Conservation (phyloP, 805 yeast genomes). For the Ogataea ramenticola region DNA sequence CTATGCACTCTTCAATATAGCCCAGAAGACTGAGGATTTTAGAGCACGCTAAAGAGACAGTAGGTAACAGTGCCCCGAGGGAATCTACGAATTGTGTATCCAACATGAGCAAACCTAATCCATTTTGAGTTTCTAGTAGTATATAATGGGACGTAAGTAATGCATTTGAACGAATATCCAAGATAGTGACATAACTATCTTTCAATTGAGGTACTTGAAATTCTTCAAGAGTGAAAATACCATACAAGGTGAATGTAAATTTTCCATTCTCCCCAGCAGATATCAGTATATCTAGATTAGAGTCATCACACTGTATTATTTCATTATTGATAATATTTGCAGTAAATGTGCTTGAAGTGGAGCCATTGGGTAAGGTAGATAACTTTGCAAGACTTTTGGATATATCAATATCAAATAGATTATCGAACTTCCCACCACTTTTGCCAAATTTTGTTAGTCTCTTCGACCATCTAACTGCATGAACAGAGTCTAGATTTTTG, state of each 20-base stretch:
- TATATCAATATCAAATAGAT: constrained; percentile 16
- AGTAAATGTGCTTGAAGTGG: constrained; percentile 5
- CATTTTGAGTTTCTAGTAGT: constrained; percentile 13
- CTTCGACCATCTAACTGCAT: constrained; percentile 16
- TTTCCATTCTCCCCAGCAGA: constrained; percentile 18
- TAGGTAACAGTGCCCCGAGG: constrained; percentile 22
- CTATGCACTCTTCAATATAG: constrained; percentile 27
- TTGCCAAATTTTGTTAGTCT: constrained; percentile 7
- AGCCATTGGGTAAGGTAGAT: constrained; percentile 3
- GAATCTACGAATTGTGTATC: constrained; percentile 21
- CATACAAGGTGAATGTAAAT: constrained; percentile 22
- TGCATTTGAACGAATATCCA: constrained; percentile 12
- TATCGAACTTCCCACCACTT: constrained; percentile 7
- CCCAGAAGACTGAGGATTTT: constrained; percentile 27
- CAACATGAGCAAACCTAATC: constrained; percentile 14
- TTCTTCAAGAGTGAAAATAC: constrained; percentile 25
- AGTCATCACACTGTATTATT: constrained; percentile 15
- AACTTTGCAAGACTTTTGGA: constrained; percentile 19
- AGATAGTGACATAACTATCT: constrained; percentile 9
- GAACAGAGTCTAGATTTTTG: constrained; percentile 4
- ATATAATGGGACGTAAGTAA: constrained; percentile 19
- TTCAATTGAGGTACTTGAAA: constrained; percentile 12
- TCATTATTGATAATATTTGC: constrained; percentile 17
- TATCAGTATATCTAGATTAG: constrained; percentile 21
- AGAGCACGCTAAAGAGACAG: constrained; percentile 28